Conservation (phyloP, 2,329 filamentous ascomycete genomes). For the Colletotrichum plurivorum region DNA sequence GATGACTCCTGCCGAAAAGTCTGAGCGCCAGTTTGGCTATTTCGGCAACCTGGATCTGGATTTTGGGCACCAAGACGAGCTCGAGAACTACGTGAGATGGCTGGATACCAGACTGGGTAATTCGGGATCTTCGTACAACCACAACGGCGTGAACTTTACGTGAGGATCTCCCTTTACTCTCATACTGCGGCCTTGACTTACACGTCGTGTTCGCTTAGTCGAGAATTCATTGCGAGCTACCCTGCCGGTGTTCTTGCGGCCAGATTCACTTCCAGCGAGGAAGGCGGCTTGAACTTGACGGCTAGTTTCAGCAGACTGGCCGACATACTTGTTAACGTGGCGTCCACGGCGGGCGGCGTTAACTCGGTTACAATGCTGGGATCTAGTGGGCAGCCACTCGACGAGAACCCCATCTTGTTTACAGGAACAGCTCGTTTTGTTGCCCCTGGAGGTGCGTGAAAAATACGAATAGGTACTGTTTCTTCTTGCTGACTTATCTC, state of each 20-base stretch:
- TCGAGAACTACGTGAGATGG: constrained; percentile 53
- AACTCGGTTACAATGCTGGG: constrained; percentile 45
- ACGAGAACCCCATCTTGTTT: constrained; percentile 43
- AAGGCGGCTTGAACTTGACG: constrained; percentile 43
- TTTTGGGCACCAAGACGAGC: constrained; percentile 50
- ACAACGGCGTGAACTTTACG: constrained; percentile 47
- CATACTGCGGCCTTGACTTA: too few relatives aligned
- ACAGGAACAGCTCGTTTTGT: constrained; percentile 40
- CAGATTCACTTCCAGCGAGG: constrained; percentile 39
- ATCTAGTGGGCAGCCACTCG: constrained; percentile 42
- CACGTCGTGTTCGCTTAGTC: constrained; percentile 37
- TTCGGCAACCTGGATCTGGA: constrained; percentile 52
- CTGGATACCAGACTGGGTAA: constrained; percentile 56
- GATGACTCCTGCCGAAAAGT: constrained; percentile 54
- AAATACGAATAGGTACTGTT: not conserved
- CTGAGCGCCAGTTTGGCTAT: constrained; percentile 56
- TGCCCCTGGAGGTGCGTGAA: constrained; percentile 41
- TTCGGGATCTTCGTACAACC: constrained; percentile 53
- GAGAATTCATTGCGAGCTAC: constrained; percentile 58
- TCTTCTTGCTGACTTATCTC: not conserved
- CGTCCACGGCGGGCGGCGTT: constrained; percentile 37
- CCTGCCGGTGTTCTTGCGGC: constrained; percentile 57
- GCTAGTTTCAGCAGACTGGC: constrained; percentile 43
- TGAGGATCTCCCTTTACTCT: constrained; percentile 20
- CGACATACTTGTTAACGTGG: constrained; percentile 39